Evolutionary conservation across 768 basidiomycete species (phyloP).

Genomic region (Postia placenta): DNA sequence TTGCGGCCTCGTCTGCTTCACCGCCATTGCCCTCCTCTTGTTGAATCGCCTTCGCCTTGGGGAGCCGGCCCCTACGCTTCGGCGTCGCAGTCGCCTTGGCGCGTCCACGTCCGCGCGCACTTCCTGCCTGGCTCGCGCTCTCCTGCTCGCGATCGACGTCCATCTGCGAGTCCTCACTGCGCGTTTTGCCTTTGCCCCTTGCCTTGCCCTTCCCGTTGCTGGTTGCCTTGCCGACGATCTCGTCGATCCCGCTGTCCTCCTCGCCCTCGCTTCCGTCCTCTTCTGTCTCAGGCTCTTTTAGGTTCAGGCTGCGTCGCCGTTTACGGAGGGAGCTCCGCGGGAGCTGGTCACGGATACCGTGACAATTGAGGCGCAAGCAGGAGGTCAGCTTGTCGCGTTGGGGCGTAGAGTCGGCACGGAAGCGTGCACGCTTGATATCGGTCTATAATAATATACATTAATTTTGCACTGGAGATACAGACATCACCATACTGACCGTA

Average conservation of each 20-base stretch:
- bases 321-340: slow-evolving; percentile 19
- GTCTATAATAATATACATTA: slow-evolving; percentile 34
- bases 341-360: slow-evolving; percentile 27
- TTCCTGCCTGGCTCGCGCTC: slow-evolving; percentile 13
- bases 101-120: slow-evolving; percentile 8
- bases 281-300: slow-evolving; percentile 19
- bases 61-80: slow-evolving; percentile 12
- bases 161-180: slow-evolving; percentile 16
- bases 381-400: slow-evolving; percentile 63
- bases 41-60: slow-evolving; percentile 10
- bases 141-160: slow-evolving; percentile 21
- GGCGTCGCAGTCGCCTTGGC: neutral
- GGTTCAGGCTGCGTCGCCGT: slow-evolving; percentile 22
- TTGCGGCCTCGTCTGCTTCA: slow-evolving; percentile 11
- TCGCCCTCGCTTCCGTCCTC: slow-evolving; percentile 22
- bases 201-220: slow-evolving; percentile 11
- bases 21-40: slow-evolving; percentile 3
- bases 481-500: slow-evolving; percentile 41
- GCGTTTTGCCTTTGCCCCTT: slow-evolving; percentile 15
- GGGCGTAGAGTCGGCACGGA: slow-evolving; percentile 67
- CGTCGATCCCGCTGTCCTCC: slow-evolving; percentile 26
- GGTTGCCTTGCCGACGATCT: slow-evolving; percentile 20
- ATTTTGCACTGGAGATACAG: neutral
- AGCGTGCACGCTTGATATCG: slow-evolving; percentile 69
- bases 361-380: slow-evolving; percentile 53